phyloP scores from a whole-genome alignment of 2,329 filamentous ascomycete genomes.

The Paecilomyces dactylethromorphus region DNA sequence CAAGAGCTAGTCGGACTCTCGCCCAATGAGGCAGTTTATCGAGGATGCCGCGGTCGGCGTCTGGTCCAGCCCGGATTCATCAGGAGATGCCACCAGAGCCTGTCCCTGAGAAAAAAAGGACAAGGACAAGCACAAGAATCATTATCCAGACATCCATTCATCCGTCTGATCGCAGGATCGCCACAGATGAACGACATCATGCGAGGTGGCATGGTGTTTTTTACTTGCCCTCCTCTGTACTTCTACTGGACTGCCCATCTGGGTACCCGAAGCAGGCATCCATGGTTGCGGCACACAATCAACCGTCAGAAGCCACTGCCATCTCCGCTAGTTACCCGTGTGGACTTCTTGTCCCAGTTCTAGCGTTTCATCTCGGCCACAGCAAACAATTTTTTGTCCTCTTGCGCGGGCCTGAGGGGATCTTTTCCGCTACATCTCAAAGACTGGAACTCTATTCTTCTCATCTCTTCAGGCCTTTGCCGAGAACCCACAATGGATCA shows the following conservation, averaged over 20 bases:
- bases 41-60: no score
- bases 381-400: background rate
- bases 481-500: background rate
- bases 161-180: no score
- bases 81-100: no score
- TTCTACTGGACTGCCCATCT: background rate
- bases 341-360: background rate
- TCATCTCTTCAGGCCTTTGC: background rate
- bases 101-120: no score
- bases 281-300: background rate
- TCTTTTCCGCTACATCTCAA: background rate
- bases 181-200: no score
- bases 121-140: no score
- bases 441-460: background rate
- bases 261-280: background rate
- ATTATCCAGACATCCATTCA: no score
- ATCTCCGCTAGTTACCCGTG: background rate
- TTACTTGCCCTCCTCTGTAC: no score
- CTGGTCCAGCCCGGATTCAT: no score
- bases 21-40: background rate
- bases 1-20: background rate
- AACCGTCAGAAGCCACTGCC: background rate
- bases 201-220: no score
- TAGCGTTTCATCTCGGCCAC: background rate
- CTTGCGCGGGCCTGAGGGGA: background rate